Evolutionary conservation across 208 protist species (phyloP), one percentile per base, ranked within the genome.

Genomic region (Leishmania major): DNA sequence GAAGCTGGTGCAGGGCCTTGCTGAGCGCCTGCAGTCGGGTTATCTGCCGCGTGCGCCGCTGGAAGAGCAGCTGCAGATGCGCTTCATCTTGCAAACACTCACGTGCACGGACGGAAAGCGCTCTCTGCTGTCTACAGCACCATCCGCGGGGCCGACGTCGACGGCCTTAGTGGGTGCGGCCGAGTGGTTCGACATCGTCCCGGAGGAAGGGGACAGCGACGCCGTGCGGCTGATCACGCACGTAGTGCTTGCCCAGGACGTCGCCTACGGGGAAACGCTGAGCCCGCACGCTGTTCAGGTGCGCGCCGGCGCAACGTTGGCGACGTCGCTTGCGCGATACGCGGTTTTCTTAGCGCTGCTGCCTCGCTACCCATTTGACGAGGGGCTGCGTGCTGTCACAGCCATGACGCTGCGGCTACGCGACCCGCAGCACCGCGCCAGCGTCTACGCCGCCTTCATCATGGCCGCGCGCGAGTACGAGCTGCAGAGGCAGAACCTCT

Each of bases 41-140:
- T 93, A 88, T 67, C 77, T 96, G 22, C n/a, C 82, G 47, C 77
- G 70, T 43, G 92, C 76, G 17, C 53, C 84, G 10, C 71, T 94
- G 10, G 90, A 89, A 55, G 93, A 94, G 69, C 88, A 94, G 80
- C 75, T 96, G 77, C 91, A 95, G 82, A 92, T 96, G 87, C 93
- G 93, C 77, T 81, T 95, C 15, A 88, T 96, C 60, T 75, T 96
- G 70, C 93, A 94, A 74, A 82, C 92, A 35, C 87, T 96, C 73
- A 87, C 86, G 15, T 76, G 80, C 59, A 78, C 64, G 15, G 77
- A 80, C 25, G 82, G 74, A 25, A 69, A 79, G 8, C 69, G 86
- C n/a, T 17, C 80, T 40, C 57, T 28, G 37, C 40, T 79, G 49
- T 31, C 77, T 72, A 53, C 22, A 31, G 57, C 2, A 3, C 73